Evolutionary conservation across 495 filamentous ascomycete species (phyloP).

Genomic region (Xylaria telfairii): DNA sequence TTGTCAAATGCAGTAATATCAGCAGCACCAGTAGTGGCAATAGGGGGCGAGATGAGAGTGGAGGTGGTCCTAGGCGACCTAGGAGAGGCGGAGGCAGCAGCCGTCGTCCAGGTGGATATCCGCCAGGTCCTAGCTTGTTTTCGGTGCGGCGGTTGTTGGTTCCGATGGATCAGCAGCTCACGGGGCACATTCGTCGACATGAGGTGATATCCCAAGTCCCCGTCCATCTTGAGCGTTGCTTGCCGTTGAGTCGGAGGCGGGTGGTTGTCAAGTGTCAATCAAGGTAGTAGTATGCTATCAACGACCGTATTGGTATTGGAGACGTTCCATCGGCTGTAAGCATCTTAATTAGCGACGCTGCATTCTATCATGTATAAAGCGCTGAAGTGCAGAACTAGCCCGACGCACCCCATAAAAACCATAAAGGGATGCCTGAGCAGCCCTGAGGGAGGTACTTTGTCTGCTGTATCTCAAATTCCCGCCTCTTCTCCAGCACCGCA

Average conservation of each 20-base stretch:
- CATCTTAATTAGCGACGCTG: conserved; percentile 14
- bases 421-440: too few relatives aligned
- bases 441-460: too few relatives aligned
- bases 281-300: neutral
- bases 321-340: conserved; percentile 14
- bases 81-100: neutral
- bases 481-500: neutral
- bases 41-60: conserved; percentile 22
- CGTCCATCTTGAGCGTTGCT: conserved; percentile 10
- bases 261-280: neutral
- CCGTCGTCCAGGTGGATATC: conserved; percentile 19
- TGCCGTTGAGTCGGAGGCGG: neutral
- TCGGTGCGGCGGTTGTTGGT: conserved; percentile 18
- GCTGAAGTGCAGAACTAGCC: conserved; percentile 6
- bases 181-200: conserved; percentile 10
- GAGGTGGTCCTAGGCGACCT: neutral
- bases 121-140: conserved; percentile 16
- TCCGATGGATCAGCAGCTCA: conserved; percentile 14
- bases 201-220: conserved; percentile 18
- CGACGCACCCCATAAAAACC: neutral
- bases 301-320: too few relatives aligned
- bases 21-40: conserved; percentile 4
- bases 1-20: neutral
- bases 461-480: neutral
- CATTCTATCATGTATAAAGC: neutral